Base-by-base conservation (phyloP, 176 grass and related monocot species). In the Dendrocalamus sinicus region DNA sequence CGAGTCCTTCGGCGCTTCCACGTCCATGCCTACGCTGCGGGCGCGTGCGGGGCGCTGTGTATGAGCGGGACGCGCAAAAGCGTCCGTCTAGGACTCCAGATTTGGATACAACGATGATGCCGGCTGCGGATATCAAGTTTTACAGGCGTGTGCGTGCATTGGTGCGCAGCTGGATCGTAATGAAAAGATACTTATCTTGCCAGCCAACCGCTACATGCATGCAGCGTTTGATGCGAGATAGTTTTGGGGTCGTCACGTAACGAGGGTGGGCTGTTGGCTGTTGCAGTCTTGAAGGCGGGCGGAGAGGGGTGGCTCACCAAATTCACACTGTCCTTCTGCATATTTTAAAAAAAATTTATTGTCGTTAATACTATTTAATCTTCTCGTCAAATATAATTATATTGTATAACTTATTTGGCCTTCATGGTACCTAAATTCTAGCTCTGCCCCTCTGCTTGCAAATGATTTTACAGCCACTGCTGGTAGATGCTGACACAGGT, bases 1-100 rank as follows among this genome's bases (percentile, higher is more conserved):
- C 51, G 20, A 5, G 70, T 69, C 68, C 70, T 83, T 91, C 46
- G 60, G 43, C 30, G 72, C 72, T 45, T 91, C 89, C 63, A 88
- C 62, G 85, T 91, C 85, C 89, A 91, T 91, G 73, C 22, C 53
- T 32, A 17, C 57, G 66, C 11, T 23, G 8, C 23, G 65, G 20
- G 23, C 3, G 24, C 12, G 54, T 3, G n/a, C 53, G 1, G 9
- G 41, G 13, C 7, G 19, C 53, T 70, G 32, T 39, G 32, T 39
- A 35, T 32, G 65, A 39, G 65, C 15, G 65, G 65, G n/a, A 77
- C 66, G 53, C 63, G 26, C 71, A 37, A 19, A 46, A 61, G 43
- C 63, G 63, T 67, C 28, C 76, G 63, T 35, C 60, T 54, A 76
- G 22, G 44, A 52, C 57, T 52, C 28, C 5, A 64, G 30, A 14